phyloP scores from a whole-genome alignment of 2,329 filamentous ascomycete species.

The Cadophora luteo-olivacea region DNA sequence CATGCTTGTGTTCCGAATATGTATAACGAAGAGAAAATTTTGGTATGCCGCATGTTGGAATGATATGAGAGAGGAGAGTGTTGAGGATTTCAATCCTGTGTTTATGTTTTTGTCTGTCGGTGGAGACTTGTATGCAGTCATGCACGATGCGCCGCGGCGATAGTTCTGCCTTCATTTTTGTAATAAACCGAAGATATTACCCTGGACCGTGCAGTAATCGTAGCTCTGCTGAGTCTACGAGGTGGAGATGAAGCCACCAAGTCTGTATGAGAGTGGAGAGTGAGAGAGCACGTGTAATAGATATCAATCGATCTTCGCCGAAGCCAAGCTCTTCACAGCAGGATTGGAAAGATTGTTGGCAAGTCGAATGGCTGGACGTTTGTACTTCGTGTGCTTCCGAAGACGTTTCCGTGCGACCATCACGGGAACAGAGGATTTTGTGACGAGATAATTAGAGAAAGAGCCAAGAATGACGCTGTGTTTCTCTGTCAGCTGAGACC shows the following conservation, averaged over 20 bases:
- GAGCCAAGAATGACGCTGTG: constrained; percentile 88
- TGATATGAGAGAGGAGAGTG: neutral
- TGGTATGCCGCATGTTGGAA: neutral
- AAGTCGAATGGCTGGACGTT: constrained; percentile 71
- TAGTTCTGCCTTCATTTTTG: neutral
- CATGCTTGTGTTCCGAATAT: neutral
- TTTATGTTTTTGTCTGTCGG: neutral
- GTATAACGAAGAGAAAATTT: neutral
- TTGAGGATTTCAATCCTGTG: neutral
- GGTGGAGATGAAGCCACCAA: too few relatives aligned
- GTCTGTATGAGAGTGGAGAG: neutral
- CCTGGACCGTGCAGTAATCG: neutral
- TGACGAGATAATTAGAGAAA: constrained; percentile 96
- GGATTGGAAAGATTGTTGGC: constrained; percentile 83
- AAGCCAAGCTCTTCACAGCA: constrained; percentile 25
- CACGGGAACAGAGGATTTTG: constrained; percentile 94
- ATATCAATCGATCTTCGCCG: constrained; percentile 32
- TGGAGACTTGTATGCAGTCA: neutral
- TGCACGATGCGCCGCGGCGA: neutral
- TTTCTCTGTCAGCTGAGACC: constrained; percentile 9
- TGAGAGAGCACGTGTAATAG: neutral
- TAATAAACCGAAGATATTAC: neutral
- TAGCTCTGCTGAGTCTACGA: neutral
- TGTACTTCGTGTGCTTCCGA: constrained; percentile 84
- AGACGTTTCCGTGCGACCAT: constrained; percentile 96